These are phyloP conservation scores for Pestalotiopsis fici DNA, from an alignment of 2,329 filamentous ascomycete genomes.

Conservation along the genomic window DNA sequence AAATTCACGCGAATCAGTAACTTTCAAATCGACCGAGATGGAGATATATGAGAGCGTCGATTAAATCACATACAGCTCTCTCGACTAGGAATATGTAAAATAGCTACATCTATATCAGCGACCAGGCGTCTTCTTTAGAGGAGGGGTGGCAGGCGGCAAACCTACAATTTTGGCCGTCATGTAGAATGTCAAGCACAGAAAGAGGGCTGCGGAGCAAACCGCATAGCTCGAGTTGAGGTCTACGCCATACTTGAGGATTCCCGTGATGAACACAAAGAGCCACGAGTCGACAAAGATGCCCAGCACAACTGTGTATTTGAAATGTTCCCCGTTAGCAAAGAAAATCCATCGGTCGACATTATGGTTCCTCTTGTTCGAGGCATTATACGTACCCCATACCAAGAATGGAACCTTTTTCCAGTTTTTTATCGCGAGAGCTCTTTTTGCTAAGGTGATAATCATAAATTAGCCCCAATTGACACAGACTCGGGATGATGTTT, in stretches of 20 bases:
- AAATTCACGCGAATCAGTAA: not conserved
- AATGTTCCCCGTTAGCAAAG: not conserved
- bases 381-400: slow-evolving; percentile 39
- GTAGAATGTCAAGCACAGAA: slow-evolving; percentile 63
- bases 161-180: slow-evolving; percentile 59
- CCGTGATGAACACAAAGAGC: slow-evolving; percentile 58
- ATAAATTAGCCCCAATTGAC: slow-evolving; percentile 1
- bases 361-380: not conserved
- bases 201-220: slow-evolving; percentile 58
- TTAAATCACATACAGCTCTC: slow-evolving; percentile 53
- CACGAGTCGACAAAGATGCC: slow-evolving; percentile 62
- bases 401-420: slow-evolving; percentile 44
- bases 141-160: no score
- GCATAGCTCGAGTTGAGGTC: slow-evolving; percentile 51
- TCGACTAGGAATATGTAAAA: slow-evolving; percentile 69
- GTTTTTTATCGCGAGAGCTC: slow-evolving; percentile 34
- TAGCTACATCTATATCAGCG: slow-evolving; percentile 33
- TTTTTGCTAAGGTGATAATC: slow-evolving; percentile 31
- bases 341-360: no score
- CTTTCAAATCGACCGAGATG: not conserved
- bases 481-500: no score
- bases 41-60: not conserved
- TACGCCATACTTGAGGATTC: slow-evolving; percentile 57
- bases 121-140: not conserved
- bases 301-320: slow-evolving; percentile 52